Evolutionary conservation across 2,329 filamentous ascomycete species (phyloP).

Genomic region (Clonostachys solani): DNA sequence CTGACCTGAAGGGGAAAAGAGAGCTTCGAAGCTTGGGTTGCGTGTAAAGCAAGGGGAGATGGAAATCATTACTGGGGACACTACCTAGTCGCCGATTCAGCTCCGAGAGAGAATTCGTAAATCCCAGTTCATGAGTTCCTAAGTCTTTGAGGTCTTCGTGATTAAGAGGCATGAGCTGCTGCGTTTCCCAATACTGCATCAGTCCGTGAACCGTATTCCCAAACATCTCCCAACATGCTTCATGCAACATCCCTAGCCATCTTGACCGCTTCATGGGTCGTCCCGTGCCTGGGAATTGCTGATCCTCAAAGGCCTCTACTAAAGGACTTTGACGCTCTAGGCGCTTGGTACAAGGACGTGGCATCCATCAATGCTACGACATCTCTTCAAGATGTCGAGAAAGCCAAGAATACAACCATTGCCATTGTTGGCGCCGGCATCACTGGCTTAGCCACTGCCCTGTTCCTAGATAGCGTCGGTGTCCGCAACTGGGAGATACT

Average conservation of each 20-base stretch:
- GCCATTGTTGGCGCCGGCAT: constrained; percentile 28
- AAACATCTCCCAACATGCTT: neutral
- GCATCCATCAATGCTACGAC: constrained; percentile 19
- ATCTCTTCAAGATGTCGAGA: constrained; percentile 10
- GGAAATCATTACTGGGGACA: too few relatives aligned
- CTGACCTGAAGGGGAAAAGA: too few relatives aligned
- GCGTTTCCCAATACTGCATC: too few relatives aligned
- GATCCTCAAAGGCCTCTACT: constrained; percentile 1
- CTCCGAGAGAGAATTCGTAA: too few relatives aligned
- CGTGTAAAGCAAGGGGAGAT: too few relatives aligned
- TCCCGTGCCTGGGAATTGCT: neutral
- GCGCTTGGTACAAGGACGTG: constrained; percentile 31
- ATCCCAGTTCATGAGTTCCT: too few relatives aligned
- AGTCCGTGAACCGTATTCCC: too few relatives aligned
- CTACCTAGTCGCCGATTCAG: too few relatives aligned
- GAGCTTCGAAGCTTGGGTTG: too few relatives aligned
- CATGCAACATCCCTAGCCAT: neutral
- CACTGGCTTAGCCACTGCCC: constrained; percentile 7
- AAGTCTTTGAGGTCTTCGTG: too few relatives aligned
- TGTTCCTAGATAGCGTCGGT: constrained; percentile 30
- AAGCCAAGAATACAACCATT: constrained; percentile 6
- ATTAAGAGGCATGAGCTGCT: too few relatives aligned
- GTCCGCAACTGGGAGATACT: constrained; percentile 33
- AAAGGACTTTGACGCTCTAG: constrained; percentile 19
- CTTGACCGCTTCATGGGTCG: neutral